These are phyloP conservation scores for Aspergillus versicolor DNA, from an alignment of 2,329 filamentous ascomycete species.

Conservation along the genomic window DNA sequence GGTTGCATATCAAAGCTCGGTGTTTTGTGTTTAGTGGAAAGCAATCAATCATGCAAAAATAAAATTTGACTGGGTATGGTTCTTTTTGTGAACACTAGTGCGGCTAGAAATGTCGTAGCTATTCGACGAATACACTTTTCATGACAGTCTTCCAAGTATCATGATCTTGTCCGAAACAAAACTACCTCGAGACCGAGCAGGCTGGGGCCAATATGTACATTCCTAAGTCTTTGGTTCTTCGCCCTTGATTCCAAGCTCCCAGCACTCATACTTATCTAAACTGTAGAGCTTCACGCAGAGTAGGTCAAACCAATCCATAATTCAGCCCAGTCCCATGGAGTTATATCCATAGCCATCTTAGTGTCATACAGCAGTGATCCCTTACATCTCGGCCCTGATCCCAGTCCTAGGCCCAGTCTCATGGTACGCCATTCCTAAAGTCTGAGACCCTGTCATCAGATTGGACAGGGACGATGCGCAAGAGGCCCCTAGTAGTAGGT, in stretches of 20 bases:
- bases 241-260: not conserved
- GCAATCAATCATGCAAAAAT: constrained; percentile 33
- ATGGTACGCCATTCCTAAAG: not conserved
- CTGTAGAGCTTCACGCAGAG: not conserved
- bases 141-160: constrained; percentile 20
- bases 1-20: constrained; percentile 32
- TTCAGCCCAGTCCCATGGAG: not conserved
- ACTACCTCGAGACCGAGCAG: not conserved
- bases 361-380: not conserved
- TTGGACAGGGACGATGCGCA: not conserved
- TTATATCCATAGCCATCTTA: not conserved
- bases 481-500: no score
- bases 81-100: constrained; percentile 36
- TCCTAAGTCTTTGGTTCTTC: not conserved
- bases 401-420: not conserved
- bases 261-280: not conserved
- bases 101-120: constrained; percentile 24
- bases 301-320: not conserved
- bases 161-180: not conserved
- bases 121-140: constrained; percentile 34
- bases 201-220: not conserved
- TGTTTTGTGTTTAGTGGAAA: constrained; percentile 36
- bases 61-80: constrained; percentile 34
- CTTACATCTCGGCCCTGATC: not conserved
- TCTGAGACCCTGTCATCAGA: not conserved